Evolutionary conservation across 2,329 filamentous ascomycete genomes (phyloP).

Genomic region (Aspergillus texensis): DNA sequence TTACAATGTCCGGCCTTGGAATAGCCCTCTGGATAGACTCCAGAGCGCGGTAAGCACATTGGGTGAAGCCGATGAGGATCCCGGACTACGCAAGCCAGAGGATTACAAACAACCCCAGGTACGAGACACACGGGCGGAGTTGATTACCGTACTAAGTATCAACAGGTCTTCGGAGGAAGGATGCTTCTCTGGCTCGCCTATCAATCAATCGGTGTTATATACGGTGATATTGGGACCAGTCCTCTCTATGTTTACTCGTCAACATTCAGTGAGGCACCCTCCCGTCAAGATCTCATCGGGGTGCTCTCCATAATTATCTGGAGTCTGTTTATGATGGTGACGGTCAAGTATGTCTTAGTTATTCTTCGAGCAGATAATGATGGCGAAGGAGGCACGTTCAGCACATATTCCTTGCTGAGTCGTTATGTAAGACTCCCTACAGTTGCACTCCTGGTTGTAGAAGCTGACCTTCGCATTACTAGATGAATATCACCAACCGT

Average conservation of each 20-base stretch:
- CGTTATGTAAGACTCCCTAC: constrained; percentile 46
- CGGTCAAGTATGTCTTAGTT: constrained; percentile 59
- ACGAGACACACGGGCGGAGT: background rate
- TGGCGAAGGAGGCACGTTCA: constrained; percentile 61
- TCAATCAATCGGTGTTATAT: constrained; percentile 60
- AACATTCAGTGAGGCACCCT: constrained; percentile 52
- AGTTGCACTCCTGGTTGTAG: background rate
- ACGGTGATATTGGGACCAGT: constrained; percentile 62
- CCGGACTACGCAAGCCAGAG: constrained; percentile 13
- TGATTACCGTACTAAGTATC: background rate
- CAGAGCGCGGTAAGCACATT: background rate
- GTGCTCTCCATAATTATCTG: constrained; percentile 59
- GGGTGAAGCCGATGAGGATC: constrained; percentile 15
- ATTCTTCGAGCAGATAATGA: constrained; percentile 59
- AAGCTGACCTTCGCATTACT: background rate
- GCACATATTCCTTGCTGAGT: constrained; percentile 55
- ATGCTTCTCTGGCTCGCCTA: constrained; percentile 50
- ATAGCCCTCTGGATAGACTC: background rate
- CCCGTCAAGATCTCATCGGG: constrained; percentile 53
- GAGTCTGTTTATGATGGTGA: constrained; percentile 60
- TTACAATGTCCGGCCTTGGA: constrained; percentile 9
- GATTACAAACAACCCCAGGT: constrained; percentile 15
- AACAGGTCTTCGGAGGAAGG: constrained; percentile 14
- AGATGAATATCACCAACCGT: constrained; percentile 56
- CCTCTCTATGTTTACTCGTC: constrained; percentile 61